Conservation (phyloP, 73 alveolate genomes). For the Paramecium caudatum region DNA sequence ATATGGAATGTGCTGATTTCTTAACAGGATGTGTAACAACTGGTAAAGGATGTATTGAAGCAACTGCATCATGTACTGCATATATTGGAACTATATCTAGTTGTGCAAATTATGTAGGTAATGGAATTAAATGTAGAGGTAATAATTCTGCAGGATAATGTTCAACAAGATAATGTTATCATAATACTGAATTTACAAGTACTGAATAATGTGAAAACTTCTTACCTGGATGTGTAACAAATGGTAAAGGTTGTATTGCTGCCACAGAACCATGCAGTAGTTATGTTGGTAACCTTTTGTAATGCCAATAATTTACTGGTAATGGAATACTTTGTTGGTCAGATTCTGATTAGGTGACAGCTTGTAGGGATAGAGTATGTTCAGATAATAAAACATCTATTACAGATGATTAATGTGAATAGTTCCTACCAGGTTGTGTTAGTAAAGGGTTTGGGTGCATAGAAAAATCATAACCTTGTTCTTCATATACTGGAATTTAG, state of each 20-base stretch:
- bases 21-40: constrained; percentile 23
- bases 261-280: not conserved
- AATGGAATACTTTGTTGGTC: not conserved
- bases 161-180: constrained; percentile 6
- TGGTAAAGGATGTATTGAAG: constrained; percentile 33
- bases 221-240: not conserved
- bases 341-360: not conserved
- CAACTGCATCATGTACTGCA: not conserved
- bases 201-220: not conserved
- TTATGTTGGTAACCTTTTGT: not conserved
- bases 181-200: not conserved
- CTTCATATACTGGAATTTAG: constrained; percentile 44
- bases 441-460: constrained; percentile 51
- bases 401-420: not conserved
- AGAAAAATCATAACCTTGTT: constrained; percentile 5
- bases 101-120: not conserved
- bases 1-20: not conserved
- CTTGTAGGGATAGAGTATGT: constrained; percentile 14
- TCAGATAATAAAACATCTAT: not conserved
- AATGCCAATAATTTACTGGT: not conserved
- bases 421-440: constrained; percentile 41
- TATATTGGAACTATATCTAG: constrained; percentile 4
- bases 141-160: not conserved
- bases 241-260: constrained; percentile 26
- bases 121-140: constrained; percentile 27